These are phyloP conservation scores for Curvularia spicifera DNA, from an alignment of 2,329 filamentous ascomycete species.

Conservation along the genomic window DNA sequence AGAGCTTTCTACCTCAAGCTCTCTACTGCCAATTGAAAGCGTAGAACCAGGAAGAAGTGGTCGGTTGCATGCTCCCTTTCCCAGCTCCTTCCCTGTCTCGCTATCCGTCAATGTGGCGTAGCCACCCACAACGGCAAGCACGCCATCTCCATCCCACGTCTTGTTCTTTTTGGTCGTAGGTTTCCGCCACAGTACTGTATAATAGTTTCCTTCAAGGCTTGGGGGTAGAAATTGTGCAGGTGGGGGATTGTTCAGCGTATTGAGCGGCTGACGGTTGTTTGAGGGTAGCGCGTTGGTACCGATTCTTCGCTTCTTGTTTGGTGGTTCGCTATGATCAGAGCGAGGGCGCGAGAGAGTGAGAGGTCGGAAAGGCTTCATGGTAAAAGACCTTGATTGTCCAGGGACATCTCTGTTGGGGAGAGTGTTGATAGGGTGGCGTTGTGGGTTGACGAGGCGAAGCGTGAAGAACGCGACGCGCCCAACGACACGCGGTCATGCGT, in stretches of 20 bases:
- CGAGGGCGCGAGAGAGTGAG: constrained; percentile 41
- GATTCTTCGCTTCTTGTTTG: constrained; percentile 53
- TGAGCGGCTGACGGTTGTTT: constrained; percentile 41
- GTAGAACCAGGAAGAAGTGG: constrained; percentile 65
- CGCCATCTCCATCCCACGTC: constrained; percentile 77
- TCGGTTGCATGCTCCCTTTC: constrained; percentile 62
- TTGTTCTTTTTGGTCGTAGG: constrained; percentile 76
- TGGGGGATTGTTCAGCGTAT: constrained; percentile 32
- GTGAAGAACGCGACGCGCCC: constrained; percentile 15
- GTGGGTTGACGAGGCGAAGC: not conserved
- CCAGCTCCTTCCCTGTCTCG: constrained; percentile 66
- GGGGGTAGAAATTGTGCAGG: constrained; percentile 24
- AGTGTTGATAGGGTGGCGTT: not conserved
- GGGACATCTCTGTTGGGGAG: constrained; percentile 3
- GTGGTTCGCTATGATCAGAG: constrained; percentile 36
- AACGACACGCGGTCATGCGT: constrained; percentile 20
- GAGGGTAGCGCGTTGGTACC: constrained; percentile 39
- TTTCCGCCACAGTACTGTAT: constrained; percentile 64
- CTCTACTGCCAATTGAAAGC: constrained; percentile 69
- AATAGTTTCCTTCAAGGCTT: constrained; percentile 49
- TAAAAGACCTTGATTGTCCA: constrained; percentile 7
- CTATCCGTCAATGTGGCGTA: constrained; percentile 67
- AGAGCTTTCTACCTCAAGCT: constrained; percentile 69
- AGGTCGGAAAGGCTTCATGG: constrained; percentile 46
- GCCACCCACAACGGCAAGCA: constrained; percentile 64